Percentiles rank a stretch among this genome's conserved stretches.
Evolutionary conservation across 1,139 yeast species (phyloP).

Genomic region (Geotrichum australiense): DNA sequence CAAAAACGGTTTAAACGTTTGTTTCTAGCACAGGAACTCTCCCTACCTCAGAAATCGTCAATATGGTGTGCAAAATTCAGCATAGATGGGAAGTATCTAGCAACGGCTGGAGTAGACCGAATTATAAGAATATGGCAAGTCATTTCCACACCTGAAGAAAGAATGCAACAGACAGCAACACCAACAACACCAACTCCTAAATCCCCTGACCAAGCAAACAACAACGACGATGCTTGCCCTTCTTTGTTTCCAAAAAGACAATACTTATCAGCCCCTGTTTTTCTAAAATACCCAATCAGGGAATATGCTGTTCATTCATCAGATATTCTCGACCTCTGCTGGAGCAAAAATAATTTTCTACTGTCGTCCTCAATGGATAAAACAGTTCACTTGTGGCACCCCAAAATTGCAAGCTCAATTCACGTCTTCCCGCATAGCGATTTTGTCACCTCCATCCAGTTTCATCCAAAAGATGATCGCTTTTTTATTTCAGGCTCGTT

Average conservation of each 20-base stretch:
- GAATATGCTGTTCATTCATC: constrained; percentile 61
- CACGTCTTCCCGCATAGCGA: constrained; percentile 67
- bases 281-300: constrained; percentile 59
- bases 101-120: constrained; percentile 75
- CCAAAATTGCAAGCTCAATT: constrained; percentile 56
- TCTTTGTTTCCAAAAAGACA: no score
- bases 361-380: constrained; percentile 81
- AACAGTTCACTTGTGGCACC: constrained; percentile 80
- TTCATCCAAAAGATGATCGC: constrained; percentile 83
- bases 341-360: constrained; percentile 84
- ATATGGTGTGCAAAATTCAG: constrained; percentile 71
- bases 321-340: constrained; percentile 66
- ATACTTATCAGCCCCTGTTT: constrained; percentile 61
- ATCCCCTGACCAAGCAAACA: background rate
- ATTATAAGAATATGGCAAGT: constrained; percentile 73
- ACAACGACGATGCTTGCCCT: no score
- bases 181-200: background rate
- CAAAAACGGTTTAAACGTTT: constrained; percentile 44
- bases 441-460: constrained; percentile 73
- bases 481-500: constrained; percentile 80
- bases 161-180: constrained; percentile 18
- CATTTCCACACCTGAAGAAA: constrained; percentile 38
- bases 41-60: constrained; percentile 27
- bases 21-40: constrained; percentile 75
- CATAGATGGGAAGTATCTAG: constrained; percentile 71